Evolutionary conservation across 345 rosid genomes (phyloP).

Genomic region (Eutrema japonicum): DNA sequence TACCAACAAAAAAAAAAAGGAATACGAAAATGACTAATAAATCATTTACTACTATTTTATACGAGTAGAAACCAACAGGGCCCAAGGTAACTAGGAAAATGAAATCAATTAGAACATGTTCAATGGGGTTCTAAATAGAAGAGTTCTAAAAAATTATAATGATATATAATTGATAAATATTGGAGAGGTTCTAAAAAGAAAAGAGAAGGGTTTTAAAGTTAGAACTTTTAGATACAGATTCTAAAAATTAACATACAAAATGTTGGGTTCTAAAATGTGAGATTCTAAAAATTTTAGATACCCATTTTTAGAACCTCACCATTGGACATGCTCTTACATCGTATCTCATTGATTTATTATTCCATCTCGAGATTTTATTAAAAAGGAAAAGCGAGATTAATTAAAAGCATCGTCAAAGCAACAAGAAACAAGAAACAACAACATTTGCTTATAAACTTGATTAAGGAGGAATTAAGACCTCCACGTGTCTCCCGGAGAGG

Average conservation of each 20-base stretch:
- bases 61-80: background rate
- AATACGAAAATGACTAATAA: background rate
- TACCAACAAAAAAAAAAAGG: background rate
- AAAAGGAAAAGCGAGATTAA: background rate
- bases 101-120: no score
- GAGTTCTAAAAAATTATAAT: no score
- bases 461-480: slow-evolving; percentile 11
- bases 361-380: slow-evolving; percentile 17
- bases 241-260: no score
- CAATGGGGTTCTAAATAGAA: no score
- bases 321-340: no score
- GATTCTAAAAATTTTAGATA: no score
- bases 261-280: no score
- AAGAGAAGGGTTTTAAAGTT: no score
- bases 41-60: background rate
- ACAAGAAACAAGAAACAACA: slow-evolving; percentile 15
- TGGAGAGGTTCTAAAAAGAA: no score
- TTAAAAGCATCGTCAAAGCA: slow-evolving; percentile 15
- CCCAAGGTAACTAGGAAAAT: slow-evolving; percentile 12
- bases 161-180: no score
- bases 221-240: no score
- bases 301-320: no score
- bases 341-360: slow-evolving; percentile 10
- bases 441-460: slow-evolving; percentile 8
- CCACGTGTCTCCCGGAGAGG: slow-evolving; percentile 17